Percentiles rank a stretch among this genome's conserved stretches.
Evolutionary conservation across 257 asterid genomes (phyloP).

Genomic region (Nyctanthes arbortristis): DNA sequence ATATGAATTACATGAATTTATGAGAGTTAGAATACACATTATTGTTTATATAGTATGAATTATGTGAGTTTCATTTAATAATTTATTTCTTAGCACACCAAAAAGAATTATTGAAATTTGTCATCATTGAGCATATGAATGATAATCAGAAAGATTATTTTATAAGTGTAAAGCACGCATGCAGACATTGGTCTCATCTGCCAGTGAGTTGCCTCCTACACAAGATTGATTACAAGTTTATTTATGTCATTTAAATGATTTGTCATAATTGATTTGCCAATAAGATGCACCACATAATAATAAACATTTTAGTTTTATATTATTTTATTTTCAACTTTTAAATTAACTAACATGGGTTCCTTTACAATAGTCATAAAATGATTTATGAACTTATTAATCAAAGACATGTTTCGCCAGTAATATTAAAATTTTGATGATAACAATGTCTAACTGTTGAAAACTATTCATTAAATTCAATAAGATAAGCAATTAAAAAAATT

Average conservation of each 20-base stretch:
- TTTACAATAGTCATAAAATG: background rate
- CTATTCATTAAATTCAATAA: no score
- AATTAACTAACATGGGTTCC: background rate
- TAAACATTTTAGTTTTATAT: background rate
- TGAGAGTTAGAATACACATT: no score
- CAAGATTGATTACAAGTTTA: background rate
- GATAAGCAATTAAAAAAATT: no score
- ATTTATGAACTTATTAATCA: no score
- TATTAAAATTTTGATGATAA: no score
- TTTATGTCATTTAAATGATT: background rate
- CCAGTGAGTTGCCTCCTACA: background rate
- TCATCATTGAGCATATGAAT: background rate
- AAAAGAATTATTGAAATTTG: background rate
- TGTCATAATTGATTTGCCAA: slow-evolving; percentile 1
- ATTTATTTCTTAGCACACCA: no score
- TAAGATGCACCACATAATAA: background rate
- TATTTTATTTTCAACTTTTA: background rate
- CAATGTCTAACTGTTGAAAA: no score
- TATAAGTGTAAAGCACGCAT: background rate
- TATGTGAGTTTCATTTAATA: no score
- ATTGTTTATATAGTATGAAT: no score
- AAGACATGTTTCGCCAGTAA: no score
- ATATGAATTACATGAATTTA: no score
- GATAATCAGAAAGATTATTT: no score
- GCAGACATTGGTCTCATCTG: background rate